Evolutionary conservation across 495 filamentous ascomycete species (phyloP).

Genomic region (Neurospora tetraspora): DNA sequence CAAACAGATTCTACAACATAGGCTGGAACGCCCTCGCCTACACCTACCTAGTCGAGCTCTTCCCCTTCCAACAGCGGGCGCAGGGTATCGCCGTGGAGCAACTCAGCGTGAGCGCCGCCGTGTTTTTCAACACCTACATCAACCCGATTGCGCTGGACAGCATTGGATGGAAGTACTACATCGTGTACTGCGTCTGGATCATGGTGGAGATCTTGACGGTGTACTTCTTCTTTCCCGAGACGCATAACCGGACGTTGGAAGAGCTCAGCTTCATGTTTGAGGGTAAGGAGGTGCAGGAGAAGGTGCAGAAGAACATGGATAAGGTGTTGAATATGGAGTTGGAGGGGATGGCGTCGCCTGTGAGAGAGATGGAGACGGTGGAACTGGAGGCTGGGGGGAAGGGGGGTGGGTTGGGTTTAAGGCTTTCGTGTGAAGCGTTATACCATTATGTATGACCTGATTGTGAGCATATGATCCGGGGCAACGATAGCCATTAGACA

Average conservation of each 20-base stretch:
- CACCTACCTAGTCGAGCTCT: conserved; percentile 50
- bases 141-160: conserved; percentile 50
- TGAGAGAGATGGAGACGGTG: too few species aligned
- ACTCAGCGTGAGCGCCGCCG: conserved; percentile 43
- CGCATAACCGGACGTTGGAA: conserved; percentile 42
- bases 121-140: conserved; percentile 47
- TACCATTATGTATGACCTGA: too few species aligned
- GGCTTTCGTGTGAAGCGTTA: too few species aligned
- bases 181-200: conserved; percentile 53
- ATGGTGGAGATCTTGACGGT: conserved; percentile 44
- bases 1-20: conserved; percentile 44
- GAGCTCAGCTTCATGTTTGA: conserved; percentile 35
- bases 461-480: too few species aligned
- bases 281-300: conserved; percentile 26
- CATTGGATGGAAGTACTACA: conserved; percentile 53
- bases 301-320: conserved; percentile 23
- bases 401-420: too few species aligned
- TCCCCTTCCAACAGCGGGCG: conserved; percentile 47
- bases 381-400: too few species aligned
- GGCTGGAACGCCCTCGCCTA: conserved; percentile 53
- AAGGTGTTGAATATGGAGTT: conserved; percentile 27
- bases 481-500: too few species aligned
- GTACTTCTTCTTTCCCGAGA: conserved; percentile 53
- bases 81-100: conserved; percentile 51
- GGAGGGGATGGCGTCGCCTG: conserved; percentile 2